Evolutionary conservation across 2,329 filamentous ascomycete genomes (phyloP).

Genomic region (Beauveria bassiana): DNA sequence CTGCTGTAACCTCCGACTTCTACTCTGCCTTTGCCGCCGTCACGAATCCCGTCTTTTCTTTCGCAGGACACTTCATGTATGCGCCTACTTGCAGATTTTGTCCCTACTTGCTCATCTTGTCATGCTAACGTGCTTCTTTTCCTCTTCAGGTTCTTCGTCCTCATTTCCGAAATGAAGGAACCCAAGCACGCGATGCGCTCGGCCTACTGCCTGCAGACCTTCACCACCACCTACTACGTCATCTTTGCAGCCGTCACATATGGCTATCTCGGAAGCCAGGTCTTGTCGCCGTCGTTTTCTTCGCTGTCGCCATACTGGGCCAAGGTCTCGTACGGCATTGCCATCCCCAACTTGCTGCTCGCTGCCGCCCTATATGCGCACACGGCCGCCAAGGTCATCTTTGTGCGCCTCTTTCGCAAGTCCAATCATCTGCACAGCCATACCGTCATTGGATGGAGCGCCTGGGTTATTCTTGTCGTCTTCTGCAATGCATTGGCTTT

Average conservation of each 20-base stretch:
- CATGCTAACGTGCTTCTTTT: background rate
- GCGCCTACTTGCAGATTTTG: background rate
- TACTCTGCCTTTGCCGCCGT: conserved; percentile 26
- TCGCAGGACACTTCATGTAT: conserved; percentile 42
- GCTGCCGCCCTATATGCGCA: conserved; percentile 42
- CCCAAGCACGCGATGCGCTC: conserved; percentile 45
- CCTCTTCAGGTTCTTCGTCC: conserved; percentile 35
- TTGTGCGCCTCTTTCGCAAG: conserved; percentile 39
- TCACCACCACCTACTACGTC: conserved; percentile 42
- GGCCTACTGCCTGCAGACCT: conserved; percentile 39
- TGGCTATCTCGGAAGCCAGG: conserved; percentile 37
- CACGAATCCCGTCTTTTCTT: conserved; percentile 43
- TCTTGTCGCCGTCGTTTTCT: conserved; percentile 40
- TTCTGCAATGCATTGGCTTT: conserved; percentile 37
- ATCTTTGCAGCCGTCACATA: conserved; percentile 44
- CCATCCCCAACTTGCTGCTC: conserved; percentile 42
- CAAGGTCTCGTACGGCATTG: conserved; percentile 43
- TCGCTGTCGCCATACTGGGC: conserved; percentile 36
- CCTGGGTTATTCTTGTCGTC: conserved; percentile 39
- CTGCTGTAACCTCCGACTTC: conserved; percentile 25
- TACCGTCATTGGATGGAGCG: conserved; percentile 36
- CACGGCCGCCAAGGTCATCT: conserved; percentile 43
- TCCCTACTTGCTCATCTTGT: background rate
- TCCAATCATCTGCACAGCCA: conserved; percentile 39
- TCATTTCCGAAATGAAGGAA: conserved; percentile 44